These are phyloP conservation scores for Camellia lanceoleosa DNA, from an alignment of 148 eudicot genomes.

Conservation along the genomic window DNA sequence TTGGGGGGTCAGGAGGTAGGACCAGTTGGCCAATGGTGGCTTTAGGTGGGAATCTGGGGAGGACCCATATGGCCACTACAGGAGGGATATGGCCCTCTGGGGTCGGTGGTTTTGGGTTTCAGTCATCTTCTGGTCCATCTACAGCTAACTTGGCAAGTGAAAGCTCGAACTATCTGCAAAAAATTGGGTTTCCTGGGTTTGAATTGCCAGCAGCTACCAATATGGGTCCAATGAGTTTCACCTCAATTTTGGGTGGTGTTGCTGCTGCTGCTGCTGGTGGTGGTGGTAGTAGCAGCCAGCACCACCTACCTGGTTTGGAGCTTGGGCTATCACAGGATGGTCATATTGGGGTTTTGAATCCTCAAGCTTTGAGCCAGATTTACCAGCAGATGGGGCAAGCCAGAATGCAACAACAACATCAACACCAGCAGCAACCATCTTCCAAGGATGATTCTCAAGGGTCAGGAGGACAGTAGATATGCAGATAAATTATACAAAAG, in stretches of 20 bases:
- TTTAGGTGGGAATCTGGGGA: constrained; percentile 34
- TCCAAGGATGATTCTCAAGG: constrained; percentile 68
- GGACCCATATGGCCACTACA: constrained; percentile 35
- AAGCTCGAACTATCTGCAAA: constrained; percentile 40
- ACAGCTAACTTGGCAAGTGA: constrained; percentile 35
- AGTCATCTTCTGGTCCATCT: constrained; percentile 29
- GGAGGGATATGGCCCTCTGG: constrained; percentile 50
- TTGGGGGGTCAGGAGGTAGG: constrained; percentile 25
- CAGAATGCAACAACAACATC: constrained; percentile 44
- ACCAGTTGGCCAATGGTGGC: constrained; percentile 36
- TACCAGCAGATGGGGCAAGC: constrained; percentile 66
- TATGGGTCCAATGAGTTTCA: constrained; percentile 58
- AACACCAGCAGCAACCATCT: constrained; percentile 40
- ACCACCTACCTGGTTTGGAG: constrained; percentile 61
- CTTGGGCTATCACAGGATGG: constrained; percentile 72
- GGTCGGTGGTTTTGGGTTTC: constrained; percentile 36
- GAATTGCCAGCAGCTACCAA: constrained; percentile 44
- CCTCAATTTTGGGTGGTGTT: constrained; percentile 55
- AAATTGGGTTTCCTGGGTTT: constrained; percentile 59
- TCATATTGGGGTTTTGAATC: constrained; percentile 52
- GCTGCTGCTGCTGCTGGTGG: too few relatives aligned
- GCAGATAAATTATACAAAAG: not conserved
- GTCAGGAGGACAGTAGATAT: constrained; percentile 27
- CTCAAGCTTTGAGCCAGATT: constrained; percentile 47
- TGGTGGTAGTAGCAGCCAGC: constrained; percentile 22